Base-by-base conservation (phyloP, 805 yeast genomes). In the Citeromyces nyonsensis region DNA sequence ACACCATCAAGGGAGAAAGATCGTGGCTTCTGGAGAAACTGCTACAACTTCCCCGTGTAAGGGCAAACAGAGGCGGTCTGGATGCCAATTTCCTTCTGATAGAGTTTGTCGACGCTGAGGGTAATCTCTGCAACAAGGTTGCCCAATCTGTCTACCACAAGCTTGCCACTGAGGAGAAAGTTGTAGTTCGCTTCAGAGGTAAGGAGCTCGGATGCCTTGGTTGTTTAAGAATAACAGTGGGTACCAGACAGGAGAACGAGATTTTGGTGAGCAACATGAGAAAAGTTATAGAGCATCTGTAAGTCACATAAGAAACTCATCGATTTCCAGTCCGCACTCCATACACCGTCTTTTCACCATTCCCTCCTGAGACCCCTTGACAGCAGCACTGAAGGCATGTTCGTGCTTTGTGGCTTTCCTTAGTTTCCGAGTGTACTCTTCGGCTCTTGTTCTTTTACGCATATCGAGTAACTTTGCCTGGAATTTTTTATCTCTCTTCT, bases 121-220 rank as follows among this genome's bases (percentile, higher is more conserved):
- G 85, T 4, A 43, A 51, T 12, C 88, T 95, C 3, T 72, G 73
- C 29, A 78, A 78, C 38, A 66, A 61, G 13, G 48, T 71, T 15
- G 96, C 98, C 3, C 54, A 66, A 31, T 42, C 57, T 24, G 61
- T 85, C 10, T 91, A 88, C 50, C 63, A 63, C 36, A 60, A 54
- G 28, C 56, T 91, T 47, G 98, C 98, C 0, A 66, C 64, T 20
- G 66, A 68, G 15, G 69, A 74, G 29, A 72, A 69, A 24, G 85
- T 88, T 14, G 97, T 91, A 30, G 81, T 88, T 10, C 69, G 98
- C 54, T 91, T 70, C 49, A 70, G 98, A 58, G 98, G 98, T 22
- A 69, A 60, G 25, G 98, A 91, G 56, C 65, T 74, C 29, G 94
- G 94, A 26, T 91, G 98, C 50, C 57, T 59, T 4, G 98, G 98